phyloP scores from a whole-genome alignment of 2,329 filamentous ascomycete species.

The Colletotrichum tropicale region DNA sequence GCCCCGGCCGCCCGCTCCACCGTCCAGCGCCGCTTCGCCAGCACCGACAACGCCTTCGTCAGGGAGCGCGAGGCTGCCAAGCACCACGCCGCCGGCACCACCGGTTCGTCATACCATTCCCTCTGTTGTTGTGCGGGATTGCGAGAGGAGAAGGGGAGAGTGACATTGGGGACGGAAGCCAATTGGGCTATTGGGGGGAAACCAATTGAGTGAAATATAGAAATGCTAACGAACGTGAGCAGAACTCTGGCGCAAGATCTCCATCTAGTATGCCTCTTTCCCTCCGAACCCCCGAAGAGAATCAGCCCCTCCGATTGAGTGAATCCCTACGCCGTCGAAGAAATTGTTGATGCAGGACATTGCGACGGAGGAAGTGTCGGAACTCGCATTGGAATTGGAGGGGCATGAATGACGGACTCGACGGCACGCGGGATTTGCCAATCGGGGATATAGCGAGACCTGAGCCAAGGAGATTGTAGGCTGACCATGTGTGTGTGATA shows the following conservation, averaged over 20 bases:
- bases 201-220: background rate
- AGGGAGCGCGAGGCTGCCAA: conserved; percentile 89
- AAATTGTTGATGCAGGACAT: background rate
- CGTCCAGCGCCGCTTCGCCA: conserved; percentile 75
- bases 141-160: no score
- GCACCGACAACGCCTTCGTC: conserved; percentile 91
- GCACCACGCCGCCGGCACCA: conserved; percentile 84
- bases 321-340: background rate
- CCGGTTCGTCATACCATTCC: conserved; percentile 67
- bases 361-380: background rate
- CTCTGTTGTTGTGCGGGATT: background rate
- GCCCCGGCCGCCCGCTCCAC: conserved; percentile 54
- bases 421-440: background rate
- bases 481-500: conserved; percentile 2
- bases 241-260: conserved; percentile 97
- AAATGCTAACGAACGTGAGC: conserved; percentile 20
- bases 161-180: background rate
- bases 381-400: background rate
- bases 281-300: background rate
- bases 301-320: background rate
- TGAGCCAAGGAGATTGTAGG: background rate
- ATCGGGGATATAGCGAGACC: background rate
- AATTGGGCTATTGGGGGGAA: background rate
- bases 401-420: background rate
- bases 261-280: conserved; percentile 78